Percentiles rank a stretch among this genome's conserved stretches.
Conservation (phyloP, 2,329 filamentous ascomycete species). For the Botrytis medusae region DNA sequence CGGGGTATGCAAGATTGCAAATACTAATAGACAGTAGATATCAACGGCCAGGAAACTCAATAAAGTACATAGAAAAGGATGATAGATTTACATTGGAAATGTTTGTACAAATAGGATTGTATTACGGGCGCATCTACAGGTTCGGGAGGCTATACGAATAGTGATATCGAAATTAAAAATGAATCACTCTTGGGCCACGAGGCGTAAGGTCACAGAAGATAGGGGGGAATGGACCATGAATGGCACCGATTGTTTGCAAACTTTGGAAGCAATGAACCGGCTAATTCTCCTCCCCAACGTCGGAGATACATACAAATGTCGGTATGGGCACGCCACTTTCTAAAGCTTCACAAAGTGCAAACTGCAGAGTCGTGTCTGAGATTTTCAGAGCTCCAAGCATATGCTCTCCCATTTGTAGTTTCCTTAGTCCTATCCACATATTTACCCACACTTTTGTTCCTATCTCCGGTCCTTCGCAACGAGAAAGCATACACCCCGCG, state of each 20-base stretch:
- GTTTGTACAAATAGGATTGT: constrained; percentile 12
- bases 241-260: background rate
- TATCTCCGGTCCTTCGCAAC: background rate
- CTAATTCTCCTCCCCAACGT: background rate
- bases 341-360: background rate
- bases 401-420: background rate
- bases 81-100: constrained; percentile 24
- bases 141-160: background rate
- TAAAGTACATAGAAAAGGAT: constrained; percentile 51
- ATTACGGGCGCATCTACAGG: constrained; percentile 16
- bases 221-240: too few relatives aligned
- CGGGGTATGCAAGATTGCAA: background rate
- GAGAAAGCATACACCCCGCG: background rate
- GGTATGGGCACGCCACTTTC: background rate
- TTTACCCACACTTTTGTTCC: background rate
- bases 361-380: background rate
- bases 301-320: background rate
- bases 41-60: constrained; percentile 63
- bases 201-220: background rate
- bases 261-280: background rate
- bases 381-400: background rate
- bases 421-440: background rate
- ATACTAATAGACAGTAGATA: constrained; percentile 45
- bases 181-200: background rate
- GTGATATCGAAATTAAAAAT: constrained; percentile 1